These are phyloP conservation scores for Phytopythium sindhum DNA, from an alignment of 352 stramenopile genomes.

Conservation along the genomic window DNA sequence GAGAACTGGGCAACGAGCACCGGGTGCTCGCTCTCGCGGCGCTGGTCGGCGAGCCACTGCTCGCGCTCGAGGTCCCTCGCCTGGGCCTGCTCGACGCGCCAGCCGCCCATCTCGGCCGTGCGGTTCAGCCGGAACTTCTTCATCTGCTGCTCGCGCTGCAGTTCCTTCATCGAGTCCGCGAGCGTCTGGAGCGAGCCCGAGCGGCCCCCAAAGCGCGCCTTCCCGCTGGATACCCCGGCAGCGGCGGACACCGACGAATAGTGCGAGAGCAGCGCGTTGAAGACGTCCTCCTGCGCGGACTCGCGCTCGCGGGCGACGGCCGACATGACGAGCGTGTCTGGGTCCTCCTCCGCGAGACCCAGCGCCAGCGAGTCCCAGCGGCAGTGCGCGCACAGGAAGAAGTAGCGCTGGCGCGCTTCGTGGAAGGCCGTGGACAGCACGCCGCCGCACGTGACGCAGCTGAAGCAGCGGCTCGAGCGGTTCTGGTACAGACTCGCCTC, in stretches of 20 bases:
- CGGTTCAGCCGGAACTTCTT: slow-evolving; percentile 70
- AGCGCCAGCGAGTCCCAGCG: slow-evolving; percentile 80
- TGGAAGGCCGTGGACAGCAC: slow-evolving; percentile 72
- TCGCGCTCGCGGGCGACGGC: slow-evolving; percentile 75
- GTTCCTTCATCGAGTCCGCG: slow-evolving; percentile 67
- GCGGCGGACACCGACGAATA: slow-evolving; percentile 22
- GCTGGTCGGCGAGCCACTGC: slow-evolving; percentile 56
- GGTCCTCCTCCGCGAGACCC: slow-evolving; percentile 65
- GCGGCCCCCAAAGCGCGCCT: background rate
- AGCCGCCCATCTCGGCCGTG: slow-evolving; percentile 69
- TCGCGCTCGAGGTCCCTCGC: slow-evolving; percentile 49
- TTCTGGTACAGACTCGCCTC: slow-evolving; percentile 87
- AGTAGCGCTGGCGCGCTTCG: slow-evolving; percentile 51
- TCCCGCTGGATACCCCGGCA: slow-evolving; percentile 11
- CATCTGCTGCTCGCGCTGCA: slow-evolving; percentile 83
- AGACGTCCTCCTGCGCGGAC: slow-evolving; percentile 65
- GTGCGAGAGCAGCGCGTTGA: slow-evolving; percentile 64
- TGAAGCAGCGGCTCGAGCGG: slow-evolving; percentile 82
- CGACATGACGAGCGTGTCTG: slow-evolving; percentile 81
- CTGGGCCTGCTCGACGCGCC: slow-evolving; percentile 64
- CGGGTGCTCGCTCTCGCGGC: slow-evolving; percentile 55
- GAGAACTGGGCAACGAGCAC: slow-evolving; percentile 48
- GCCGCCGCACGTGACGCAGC: slow-evolving; percentile 60
- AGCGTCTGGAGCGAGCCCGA: slow-evolving; percentile 43
- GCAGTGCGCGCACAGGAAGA: slow-evolving; percentile 83